Percentiles rank a stretch among this genome's conserved stretches.
Evolutionary conservation across 441 rosid genomes (phyloP).

Genomic region (Adansonia rubrostipa): DNA sequence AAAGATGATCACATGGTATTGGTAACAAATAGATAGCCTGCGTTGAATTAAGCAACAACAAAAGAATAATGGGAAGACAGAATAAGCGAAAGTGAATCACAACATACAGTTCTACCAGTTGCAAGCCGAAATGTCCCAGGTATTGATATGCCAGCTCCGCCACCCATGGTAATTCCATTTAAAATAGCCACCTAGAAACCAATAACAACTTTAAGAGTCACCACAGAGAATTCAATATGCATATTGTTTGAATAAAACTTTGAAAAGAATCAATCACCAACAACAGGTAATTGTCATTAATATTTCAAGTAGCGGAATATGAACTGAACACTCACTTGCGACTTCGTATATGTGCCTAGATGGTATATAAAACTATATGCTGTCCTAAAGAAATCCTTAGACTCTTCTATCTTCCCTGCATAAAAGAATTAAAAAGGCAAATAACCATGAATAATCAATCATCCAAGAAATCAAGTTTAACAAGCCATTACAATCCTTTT

Average conservation of each 20-base stretch:
- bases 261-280: conserved; percentile 22
- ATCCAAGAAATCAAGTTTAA: neutral
- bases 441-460: conserved; percentile 16
- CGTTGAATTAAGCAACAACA: neutral
- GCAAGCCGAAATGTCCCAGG: conserved; percentile 90
- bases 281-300: neutral
- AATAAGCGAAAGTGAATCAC: neutral
- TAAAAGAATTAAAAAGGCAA: conserved; percentile 9
- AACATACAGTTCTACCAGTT: conserved; percentile 76
- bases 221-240: neutral
- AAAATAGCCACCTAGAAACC: conserved; percentile 73
- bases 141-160: conserved; percentile 93
- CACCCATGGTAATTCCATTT: conserved; percentile 93
- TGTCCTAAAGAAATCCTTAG: conserved; percentile 66
- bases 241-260: neutral
- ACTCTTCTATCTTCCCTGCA: conserved; percentile 73
- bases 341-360: conserved; percentile 58
- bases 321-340: conserved; percentile 56
- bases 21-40: conserved; percentile 9
- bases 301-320: neutral
- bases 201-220: conserved; percentile 7
- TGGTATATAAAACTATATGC: conserved; percentile 55
- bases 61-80: neutral
- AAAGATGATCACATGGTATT: neutral
- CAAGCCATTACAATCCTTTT: conserved; percentile 5